phyloP scores from a whole-genome alignment of 305 asterid genomes.

The Lippia alba region DNA sequence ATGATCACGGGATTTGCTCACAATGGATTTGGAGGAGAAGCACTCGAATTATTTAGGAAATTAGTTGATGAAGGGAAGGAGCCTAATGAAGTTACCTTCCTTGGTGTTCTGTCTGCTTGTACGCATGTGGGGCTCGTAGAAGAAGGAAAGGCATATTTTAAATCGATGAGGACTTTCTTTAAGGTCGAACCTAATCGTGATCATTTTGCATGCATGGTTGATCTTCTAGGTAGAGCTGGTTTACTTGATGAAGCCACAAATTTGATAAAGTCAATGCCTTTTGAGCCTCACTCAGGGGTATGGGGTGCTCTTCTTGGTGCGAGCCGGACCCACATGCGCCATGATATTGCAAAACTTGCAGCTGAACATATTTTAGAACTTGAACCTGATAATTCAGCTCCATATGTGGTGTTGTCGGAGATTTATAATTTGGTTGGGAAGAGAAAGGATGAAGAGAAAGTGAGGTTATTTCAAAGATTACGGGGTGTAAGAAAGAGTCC shows the following conservation, averaged over 20 bases:
- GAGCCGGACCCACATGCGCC: slow-evolving; percentile 54
- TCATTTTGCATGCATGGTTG: slow-evolving; percentile 84
- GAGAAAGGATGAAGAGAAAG: slow-evolving; percentile 62
- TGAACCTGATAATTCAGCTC: slow-evolving; percentile 72
- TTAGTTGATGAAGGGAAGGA: slow-evolving; percentile 48
- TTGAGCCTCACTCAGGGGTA: slow-evolving; percentile 70
- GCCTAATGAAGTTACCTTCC: slow-evolving; percentile 73
- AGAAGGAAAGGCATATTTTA: slow-evolving; percentile 61
- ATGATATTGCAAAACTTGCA: slow-evolving; percentile 71
- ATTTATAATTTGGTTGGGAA: slow-evolving; percentile 53
- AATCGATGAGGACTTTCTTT: slow-evolving; percentile 53
- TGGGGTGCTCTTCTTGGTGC: slow-evolving; percentile 93
- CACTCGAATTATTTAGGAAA: slow-evolving; percentile 54
- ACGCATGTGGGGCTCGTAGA: slow-evolving; percentile 69
- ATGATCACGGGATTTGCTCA: slow-evolving; percentile 75
- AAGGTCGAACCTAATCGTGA: slow-evolving; percentile 66
- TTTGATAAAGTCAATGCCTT: slow-evolving; percentile 67
- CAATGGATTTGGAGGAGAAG: slow-evolving; percentile 68
- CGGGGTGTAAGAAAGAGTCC: slow-evolving; percentile 68
- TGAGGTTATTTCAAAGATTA: slow-evolving; percentile 60
- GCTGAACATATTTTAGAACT: slow-evolving; percentile 56
- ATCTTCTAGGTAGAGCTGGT: slow-evolving; percentile 82
- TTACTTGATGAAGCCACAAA: slow-evolving; percentile 63
- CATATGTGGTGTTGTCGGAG: slow-evolving; percentile 72
- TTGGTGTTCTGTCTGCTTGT: slow-evolving; percentile 81